A percentile compares a stretch with the other conserved stretches of the same genome.
These are phyloP conservation scores for Coriaria nepalensis DNA, from an alignment of 306 rosid species.

Conservation along the genomic window DNA sequence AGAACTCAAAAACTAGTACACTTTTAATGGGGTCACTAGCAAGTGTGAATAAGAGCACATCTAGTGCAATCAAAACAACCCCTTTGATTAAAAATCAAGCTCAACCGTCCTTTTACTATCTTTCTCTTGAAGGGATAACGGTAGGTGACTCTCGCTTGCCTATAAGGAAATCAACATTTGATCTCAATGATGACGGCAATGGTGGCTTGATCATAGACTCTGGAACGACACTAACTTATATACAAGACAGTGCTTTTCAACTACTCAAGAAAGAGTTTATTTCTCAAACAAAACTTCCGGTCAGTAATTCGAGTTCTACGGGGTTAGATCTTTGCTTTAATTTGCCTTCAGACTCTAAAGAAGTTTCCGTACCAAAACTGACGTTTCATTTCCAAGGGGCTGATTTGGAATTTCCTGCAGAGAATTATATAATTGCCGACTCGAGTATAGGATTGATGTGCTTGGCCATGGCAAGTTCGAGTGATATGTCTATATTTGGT, in stretches of 20 bases:
- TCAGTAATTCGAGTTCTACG: constrained; percentile 24
- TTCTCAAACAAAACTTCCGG: constrained; percentile 33
- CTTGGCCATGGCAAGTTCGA: constrained; percentile 57
- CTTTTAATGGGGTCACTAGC: constrained; percentile 55
- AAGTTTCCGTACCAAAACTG: constrained; percentile 44
- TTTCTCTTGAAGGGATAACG: constrained; percentile 62
- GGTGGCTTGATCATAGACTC: constrained; percentile 85
- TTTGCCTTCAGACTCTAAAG: constrained; percentile 22
- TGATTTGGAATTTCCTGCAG: constrained; percentile 51
- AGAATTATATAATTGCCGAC: constrained; percentile 55
- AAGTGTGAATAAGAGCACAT: constrained; percentile 13
- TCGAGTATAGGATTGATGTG: constrained; percentile 40
- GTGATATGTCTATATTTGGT: constrained; percentile 59
- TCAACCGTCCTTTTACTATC: constrained; percentile 65
- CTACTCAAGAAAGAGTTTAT: constrained; percentile 36
- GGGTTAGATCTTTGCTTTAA: constrained; percentile 66
- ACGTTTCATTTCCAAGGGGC: constrained; percentile 58
- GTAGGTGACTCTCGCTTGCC: constrained; percentile 43
- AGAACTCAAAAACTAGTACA: constrained; percentile 37
- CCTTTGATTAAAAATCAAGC: constrained; percentile 51
- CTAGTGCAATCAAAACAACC: constrained; percentile 20
- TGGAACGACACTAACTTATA: constrained; percentile 67
- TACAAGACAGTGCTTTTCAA: constrained; percentile 32
- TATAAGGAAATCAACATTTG: constrained; percentile 33
- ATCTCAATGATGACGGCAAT: constrained; percentile 40